These are phyloP conservation scores for Saprolegnia parasitica DNA, from an alignment of 352 stramenopile species.

Conservation along the genomic window DNA sequence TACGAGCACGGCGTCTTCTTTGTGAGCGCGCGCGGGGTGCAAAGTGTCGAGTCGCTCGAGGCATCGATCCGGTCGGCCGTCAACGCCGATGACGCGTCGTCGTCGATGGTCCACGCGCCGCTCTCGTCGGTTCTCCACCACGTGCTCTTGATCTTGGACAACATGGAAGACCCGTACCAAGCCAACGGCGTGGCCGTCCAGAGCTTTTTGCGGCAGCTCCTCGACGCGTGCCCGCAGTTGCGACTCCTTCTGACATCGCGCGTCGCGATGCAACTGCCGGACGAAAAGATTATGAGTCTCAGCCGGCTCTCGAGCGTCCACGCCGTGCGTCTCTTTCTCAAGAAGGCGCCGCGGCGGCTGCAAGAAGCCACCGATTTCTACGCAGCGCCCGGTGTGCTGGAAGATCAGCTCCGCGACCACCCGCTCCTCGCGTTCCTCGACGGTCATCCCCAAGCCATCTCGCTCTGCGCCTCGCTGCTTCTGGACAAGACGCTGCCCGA, in stretches of 20 bases:
- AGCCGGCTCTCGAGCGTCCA: constrained; percentile 68
- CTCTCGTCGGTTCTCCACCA: constrained; percentile 53
- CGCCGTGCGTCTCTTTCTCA: constrained; percentile 68
- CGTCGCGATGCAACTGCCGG: constrained; percentile 45
- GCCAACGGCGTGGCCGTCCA: constrained; percentile 49
- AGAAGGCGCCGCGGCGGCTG: constrained; percentile 62
- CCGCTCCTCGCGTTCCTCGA: constrained; percentile 78
- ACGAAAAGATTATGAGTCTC: constrained; percentile 76
- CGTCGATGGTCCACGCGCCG: constrained; percentile 26
- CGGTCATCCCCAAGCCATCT: constrained; percentile 75
- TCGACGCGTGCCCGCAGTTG: constrained; percentile 55
- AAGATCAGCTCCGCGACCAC: constrained; percentile 49
- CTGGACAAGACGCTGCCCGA: constrained; percentile 70
- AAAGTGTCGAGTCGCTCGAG: constrained; percentile 67
- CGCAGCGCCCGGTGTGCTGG: constrained; percentile 37
- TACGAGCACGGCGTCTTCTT: constrained; percentile 75
- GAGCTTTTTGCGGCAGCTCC: constrained; percentile 57
- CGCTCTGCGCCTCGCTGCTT: constrained; percentile 63
- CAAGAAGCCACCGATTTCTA: constrained; percentile 49
- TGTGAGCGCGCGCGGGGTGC: constrained; percentile 57
- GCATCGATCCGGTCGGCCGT: constrained; percentile 63
- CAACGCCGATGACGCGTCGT: constrained; percentile 50
- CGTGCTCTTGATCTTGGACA: constrained; percentile 70
- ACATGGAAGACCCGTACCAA: constrained; percentile 79
- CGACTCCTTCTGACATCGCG: constrained; percentile 64